phyloP scores from a whole-genome alignment of 2,329 filamentous ascomycete genomes.

The Aspergillus ibericus region DNA sequence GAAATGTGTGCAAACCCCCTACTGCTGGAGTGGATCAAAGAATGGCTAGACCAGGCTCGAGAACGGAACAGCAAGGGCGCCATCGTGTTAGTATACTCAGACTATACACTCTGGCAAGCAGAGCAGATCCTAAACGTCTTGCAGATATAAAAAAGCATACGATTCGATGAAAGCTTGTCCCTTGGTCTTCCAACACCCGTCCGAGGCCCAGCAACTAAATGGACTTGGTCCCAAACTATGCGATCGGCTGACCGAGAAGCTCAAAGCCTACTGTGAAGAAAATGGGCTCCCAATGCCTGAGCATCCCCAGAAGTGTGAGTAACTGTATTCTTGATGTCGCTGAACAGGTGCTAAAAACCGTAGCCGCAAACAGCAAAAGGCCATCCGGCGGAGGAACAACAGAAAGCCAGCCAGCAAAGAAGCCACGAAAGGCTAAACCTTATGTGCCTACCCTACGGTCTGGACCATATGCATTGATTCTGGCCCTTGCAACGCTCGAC shows the following conservation, averaged over 20 bases:
- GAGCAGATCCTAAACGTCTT: constrained; percentile 9
- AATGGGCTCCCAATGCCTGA: constrained; percentile 69
- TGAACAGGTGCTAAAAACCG: constrained; percentile 9
- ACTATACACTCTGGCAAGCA: background rate
- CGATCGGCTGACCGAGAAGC: constrained; percentile 63
- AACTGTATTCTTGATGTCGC: background rate
- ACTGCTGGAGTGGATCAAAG: constrained; percentile 71
- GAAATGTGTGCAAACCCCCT: constrained; percentile 66
- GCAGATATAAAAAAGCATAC: constrained; percentile 73
- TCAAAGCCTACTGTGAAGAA: constrained; percentile 59
- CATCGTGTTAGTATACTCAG: constrained; percentile 46
- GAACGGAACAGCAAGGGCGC: constrained; percentile 70
- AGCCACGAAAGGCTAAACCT: constrained; percentile 55
- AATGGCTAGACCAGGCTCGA: constrained; percentile 70
- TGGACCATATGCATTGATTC: constrained; percentile 70
- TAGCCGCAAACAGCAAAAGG: constrained; percentile 31
- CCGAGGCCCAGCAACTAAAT: constrained; percentile 69
- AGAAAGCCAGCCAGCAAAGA: constrained; percentile 54
- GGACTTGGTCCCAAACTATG: constrained; percentile 73
- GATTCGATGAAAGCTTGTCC: constrained; percentile 75
- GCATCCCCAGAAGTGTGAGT: constrained; percentile 48
- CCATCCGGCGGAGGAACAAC: constrained; percentile 29
- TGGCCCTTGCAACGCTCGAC: constrained; percentile 63
- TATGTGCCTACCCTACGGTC: constrained; percentile 74
- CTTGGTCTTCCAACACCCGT: constrained; percentile 68